These are phyloP conservation scores for Phaffia australis DNA, from an alignment of 768 basidiomycete species.

Conservation along the genomic window DNA sequence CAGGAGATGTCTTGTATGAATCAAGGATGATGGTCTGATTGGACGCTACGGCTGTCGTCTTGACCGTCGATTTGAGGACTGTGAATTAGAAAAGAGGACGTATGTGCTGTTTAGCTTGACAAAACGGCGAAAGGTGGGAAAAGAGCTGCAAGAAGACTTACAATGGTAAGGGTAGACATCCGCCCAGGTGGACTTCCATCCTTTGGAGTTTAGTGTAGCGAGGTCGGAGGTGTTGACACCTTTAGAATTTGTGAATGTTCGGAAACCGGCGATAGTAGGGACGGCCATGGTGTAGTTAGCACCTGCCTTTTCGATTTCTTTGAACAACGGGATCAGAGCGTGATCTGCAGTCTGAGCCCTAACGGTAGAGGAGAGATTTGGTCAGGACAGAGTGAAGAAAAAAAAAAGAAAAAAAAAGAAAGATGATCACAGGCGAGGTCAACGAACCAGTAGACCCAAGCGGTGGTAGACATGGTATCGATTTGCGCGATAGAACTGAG, in stretches of 20 bases:
- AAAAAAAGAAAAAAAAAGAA: neutral
- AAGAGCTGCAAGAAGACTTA: neutral
- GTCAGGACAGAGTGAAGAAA: neutral
- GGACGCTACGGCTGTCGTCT: neutral
- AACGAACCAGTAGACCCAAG: too few relatives aligned
- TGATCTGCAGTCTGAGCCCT: slow-evolving; percentile 1
- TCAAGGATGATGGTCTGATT: slow-evolving; percentile 11
- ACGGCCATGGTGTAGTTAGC: neutral
- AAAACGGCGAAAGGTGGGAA: too few relatives aligned
- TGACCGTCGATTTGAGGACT: slow-evolving; percentile 1
- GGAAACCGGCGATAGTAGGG: slow-evolving; percentile 2
- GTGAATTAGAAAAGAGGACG: neutral
- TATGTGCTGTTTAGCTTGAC: neutral
- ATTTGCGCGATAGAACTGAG: too few relatives aligned
- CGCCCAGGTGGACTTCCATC: neutral
- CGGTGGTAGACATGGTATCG: too few relatives aligned
- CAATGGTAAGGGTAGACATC: slow-evolving; percentile 7
- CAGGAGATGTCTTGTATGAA: slow-evolving; percentile 13
- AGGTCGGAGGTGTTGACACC: slow-evolving; percentile 1
- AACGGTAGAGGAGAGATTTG: neutral
- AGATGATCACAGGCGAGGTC: neutral
- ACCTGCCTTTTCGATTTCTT: neutral
- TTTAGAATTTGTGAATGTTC: neutral
- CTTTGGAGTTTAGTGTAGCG: neutral
- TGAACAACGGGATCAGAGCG: slow-evolving; percentile 3